A percentile compares a stretch with the other conserved stretches of the same genome.
Evolutionary conservation across 164 flowering plant species (phyloP).

Genomic region (Magnolia kwangsiensis): DNA sequence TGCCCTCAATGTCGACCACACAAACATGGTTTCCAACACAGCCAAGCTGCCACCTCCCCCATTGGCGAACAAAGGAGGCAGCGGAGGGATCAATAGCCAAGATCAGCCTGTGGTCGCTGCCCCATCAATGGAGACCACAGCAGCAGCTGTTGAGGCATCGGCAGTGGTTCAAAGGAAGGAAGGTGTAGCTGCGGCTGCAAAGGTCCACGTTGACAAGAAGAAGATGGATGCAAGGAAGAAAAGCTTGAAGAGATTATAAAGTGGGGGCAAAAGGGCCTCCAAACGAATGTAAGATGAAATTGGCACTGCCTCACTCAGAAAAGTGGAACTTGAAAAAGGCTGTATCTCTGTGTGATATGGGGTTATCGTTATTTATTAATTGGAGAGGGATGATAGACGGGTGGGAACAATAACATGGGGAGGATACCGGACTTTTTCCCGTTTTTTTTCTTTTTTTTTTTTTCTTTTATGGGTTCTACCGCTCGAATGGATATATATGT

Average conservation of each 20-base stretch:
- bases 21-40: conserved; percentile 27
- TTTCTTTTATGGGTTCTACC: too few relatives aligned
- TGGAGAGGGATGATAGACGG: not conserved
- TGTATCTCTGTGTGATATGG: not conserved
- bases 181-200: conserved; percentile 27
- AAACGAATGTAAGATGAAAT: not conserved
- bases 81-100: conserved; percentile 25
- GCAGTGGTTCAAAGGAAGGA: conserved; percentile 40
- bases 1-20: conserved; percentile 70
- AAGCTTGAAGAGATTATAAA: conserved; percentile 84
- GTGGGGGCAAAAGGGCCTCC: not conserved
- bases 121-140: conserved; percentile 18
- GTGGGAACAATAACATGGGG: not conserved
- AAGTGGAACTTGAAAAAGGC: too few relatives aligned
- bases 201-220: conserved; percentile 79
- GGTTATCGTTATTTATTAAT: not conserved
- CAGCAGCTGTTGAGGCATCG: conserved; percentile 29
- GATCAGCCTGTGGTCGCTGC: conserved; percentile 32
- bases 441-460: too few relatives aligned
- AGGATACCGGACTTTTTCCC: not conserved
- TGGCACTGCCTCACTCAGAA: too few relatives aligned
- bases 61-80: conserved; percentile 27
- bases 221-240: conserved; percentile 95
- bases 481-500: too few relatives aligned
- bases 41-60: conserved; percentile 30